phyloP scores from a whole-genome alignment of 176 grass and related monocot genomes.

The Triticum turgidum region DNA sequence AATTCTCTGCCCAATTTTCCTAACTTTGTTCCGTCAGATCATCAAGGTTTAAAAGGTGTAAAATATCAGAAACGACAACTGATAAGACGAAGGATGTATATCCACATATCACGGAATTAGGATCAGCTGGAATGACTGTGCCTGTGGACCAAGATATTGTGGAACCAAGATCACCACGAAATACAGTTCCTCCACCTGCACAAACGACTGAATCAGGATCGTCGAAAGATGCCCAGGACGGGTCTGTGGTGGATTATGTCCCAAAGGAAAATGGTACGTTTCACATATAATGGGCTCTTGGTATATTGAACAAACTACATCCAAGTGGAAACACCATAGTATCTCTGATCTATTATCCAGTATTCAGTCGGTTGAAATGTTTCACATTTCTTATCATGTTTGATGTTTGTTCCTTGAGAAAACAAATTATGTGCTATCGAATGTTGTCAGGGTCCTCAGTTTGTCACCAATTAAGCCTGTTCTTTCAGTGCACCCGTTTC shows the following conservation, averaged over 20 bases:
- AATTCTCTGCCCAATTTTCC: not conserved
- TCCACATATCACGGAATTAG: conserved; percentile 46
- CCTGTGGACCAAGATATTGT: conserved; percentile 37
- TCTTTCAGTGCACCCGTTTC: not conserved
- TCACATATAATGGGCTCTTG: conserved; percentile 21
- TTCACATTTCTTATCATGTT: not conserved
- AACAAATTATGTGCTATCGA: not conserved
- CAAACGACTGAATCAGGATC: conserved; percentile 49
- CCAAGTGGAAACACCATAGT: not conserved
- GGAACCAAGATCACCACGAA: conserved; percentile 54
- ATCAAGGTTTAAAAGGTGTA: conserved; percentile 58
- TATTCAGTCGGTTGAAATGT: not conserved
- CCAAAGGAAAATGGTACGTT: conserved; percentile 56
- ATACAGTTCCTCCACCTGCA: conserved; percentile 36
- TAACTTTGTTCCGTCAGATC: conserved; percentile 55
- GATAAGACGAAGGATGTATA: conserved; percentile 39
- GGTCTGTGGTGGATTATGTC: conserved; percentile 38
- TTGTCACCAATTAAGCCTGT: not conserved
- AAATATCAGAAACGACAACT: conserved; percentile 38
- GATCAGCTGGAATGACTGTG: conserved; percentile 48
- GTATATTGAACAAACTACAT: conserved; percentile 30
- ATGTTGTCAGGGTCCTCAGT: not conserved
- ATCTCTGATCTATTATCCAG: not conserved
- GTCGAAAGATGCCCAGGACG: conserved; percentile 44
- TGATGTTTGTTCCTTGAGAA: not conserved